Conservation (phyloP, 192 early-diverging fungal genomes). For the Backusella sp. region DNA sequence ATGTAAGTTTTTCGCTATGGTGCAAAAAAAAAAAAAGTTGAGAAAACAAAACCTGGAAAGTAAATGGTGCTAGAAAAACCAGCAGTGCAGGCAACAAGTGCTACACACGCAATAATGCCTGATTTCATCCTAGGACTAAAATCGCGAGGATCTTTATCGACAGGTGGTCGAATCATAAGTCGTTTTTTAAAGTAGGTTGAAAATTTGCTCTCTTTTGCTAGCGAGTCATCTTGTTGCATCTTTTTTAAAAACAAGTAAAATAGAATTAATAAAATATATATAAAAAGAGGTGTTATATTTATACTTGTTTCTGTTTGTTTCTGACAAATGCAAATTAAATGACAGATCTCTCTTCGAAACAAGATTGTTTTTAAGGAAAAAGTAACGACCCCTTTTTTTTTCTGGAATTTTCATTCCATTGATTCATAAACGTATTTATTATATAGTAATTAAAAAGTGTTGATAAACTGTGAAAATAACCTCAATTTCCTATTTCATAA, state of each 20-base stretch:
- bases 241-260: neutral
- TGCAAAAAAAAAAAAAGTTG: too few species aligned
- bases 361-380: too few species aligned
- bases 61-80: conserved; percentile 29
- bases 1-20: too few species aligned
- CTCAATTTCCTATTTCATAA: too few species aligned
- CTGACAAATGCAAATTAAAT: too few species aligned
- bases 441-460: too few species aligned
- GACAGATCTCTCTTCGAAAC: too few species aligned
- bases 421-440: too few species aligned
- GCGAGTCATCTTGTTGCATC: neutral
- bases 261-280: neutral
- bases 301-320: too few species aligned
- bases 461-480: too few species aligned
- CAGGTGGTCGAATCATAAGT: conserved; percentile 3
- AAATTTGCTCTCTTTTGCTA: neutral
- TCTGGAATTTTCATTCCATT: too few species aligned
- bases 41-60: conserved; percentile 16
- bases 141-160: conserved; percentile 22
- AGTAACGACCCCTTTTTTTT: too few species aligned
- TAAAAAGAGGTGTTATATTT: neutral
- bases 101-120: conserved; percentile 2
- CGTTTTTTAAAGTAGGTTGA: neutral
- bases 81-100: conserved; percentile 13
- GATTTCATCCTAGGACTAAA: conserved; percentile 1